Base-by-base conservation (phyloP, 495 filamentous ascomycete genomes). In the Xylaria grammica region DNA sequence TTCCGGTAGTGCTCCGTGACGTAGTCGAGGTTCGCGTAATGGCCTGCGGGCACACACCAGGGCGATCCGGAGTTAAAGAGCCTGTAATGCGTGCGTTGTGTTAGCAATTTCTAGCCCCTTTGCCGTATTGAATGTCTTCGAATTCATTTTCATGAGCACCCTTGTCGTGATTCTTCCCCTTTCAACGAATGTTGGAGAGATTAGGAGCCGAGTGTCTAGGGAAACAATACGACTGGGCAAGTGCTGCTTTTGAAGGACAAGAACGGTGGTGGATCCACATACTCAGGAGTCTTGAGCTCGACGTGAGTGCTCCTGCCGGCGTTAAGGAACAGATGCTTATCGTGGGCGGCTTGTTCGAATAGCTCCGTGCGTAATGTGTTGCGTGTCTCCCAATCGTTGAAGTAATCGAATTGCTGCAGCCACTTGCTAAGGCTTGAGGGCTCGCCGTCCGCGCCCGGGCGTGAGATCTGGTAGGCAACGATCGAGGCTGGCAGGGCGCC, bases 261-360 rank as follows among this genome's bases (percentile, higher is more conserved):
- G 11, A 32, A 44, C 32, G 29, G 34, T 42, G 38, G 19, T 15
- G 34, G 58, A 13, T 40, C 24, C 45, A 81, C 81, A 34, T 81
- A 84, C 81, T 84, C 81, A 26, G 81, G 81, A 48, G 69, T 80
- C 62, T 66, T 76, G 59, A 82, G 72, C 60, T 84, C 81, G 59
- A 75, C 55, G 65, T 75, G 70, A 10, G 36, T 64, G 70, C 67
- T 77, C 66, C 67, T 72, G 59, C 67, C 64, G 46, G 67, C 65
- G 54, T 73, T 51, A 26, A 67, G 56, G 56, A 82, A 68, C 26
- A 84, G 74, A 64, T 81, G 78, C 71, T 73, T 79, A 71, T 84
- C 81, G 65, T 75, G 74, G 53, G 79, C 79, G n/a, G 81, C 81
- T 71, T 84, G 78, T 67, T 82, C 71, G 52, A 80, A 50, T 0